These are phyloP conservation scores for Trametes elegans DNA, from an alignment of 768 basidiomycete species.

Conservation along the genomic window DNA sequence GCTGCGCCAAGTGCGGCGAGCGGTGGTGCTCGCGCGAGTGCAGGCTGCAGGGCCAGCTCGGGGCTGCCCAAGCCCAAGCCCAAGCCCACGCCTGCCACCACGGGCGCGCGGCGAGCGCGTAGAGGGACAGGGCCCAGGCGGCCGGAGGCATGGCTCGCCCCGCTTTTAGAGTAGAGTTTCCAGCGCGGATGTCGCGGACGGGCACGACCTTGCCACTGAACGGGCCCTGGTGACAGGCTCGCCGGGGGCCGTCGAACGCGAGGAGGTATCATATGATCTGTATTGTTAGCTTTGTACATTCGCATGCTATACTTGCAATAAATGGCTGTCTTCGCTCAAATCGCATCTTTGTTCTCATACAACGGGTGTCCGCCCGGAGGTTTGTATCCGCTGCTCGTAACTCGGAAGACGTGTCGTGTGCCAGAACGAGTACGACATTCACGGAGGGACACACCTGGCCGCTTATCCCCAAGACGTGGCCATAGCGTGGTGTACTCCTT, in stretches of 20 bases:
- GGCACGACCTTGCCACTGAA: neutral
- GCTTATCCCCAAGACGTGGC: too few relatives aligned
- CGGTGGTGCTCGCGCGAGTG: constrained; percentile 34
- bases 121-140: neutral
- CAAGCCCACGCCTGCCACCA: constrained; percentile 7
- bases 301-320: neutral
- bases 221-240: constrained; percentile 10
- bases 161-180: constrained; percentile 1
- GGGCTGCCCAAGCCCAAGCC: too few relatives aligned
- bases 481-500: too few relatives aligned
- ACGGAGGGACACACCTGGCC: too few relatives aligned
- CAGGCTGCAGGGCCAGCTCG: constrained; percentile 16
- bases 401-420: neutral
- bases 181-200: neutral
- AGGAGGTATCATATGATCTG: constrained; percentile 7
- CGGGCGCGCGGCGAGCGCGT: constrained; percentile 8
- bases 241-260: neutral
- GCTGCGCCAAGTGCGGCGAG: constrained; percentile 31
- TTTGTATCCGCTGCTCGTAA: neutral
- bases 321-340: neutral
- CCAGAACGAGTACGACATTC: too few relatives aligned
- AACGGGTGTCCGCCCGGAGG: neutral
- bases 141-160: neutral
- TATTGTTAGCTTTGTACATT: constrained; percentile 2
- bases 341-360: neutral